These are phyloP conservation scores for Excoecaria agallocha DNA, from an alignment of 345 rosid genomes.

Conservation along the genomic window DNA sequence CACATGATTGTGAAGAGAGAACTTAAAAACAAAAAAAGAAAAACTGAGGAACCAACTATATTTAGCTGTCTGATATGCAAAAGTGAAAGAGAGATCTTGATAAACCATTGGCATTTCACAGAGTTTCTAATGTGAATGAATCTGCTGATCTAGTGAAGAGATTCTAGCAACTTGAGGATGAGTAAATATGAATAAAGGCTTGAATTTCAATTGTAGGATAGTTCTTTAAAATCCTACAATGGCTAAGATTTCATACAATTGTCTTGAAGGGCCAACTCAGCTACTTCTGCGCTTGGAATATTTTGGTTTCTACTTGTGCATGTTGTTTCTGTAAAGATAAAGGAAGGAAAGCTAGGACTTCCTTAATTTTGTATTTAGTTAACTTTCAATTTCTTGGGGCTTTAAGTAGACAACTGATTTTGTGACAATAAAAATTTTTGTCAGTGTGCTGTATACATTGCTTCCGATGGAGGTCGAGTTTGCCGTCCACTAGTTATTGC, in stretches of 20 bases:
- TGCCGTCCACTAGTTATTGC: slow-evolving; percentile 98
- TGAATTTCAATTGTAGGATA: neutral
- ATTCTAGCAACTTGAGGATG: neutral
- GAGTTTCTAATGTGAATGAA: neutral
- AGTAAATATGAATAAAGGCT: neutral
- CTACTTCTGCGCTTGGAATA: neutral
- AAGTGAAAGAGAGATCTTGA: neutral
- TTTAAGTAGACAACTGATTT: neutral
- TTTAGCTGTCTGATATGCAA: neutral
- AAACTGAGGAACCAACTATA: neutral
- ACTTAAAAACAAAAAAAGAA: too few relatives aligned
- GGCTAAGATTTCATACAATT: neutral
- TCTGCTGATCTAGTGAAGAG: neutral
- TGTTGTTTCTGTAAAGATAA: neutral
- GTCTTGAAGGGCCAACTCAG: neutral
- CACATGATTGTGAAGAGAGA: neutral
- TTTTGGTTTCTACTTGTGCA: neutral
- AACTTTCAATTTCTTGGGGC: neutral
- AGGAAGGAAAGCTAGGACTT: neutral
- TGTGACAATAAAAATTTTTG: slow-evolving; percentile 11
- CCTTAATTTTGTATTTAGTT: slow-evolving; percentile 1
- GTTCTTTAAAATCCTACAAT: neutral
- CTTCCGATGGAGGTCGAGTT: slow-evolving; percentile 99
- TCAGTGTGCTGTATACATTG: slow-evolving; percentile 84
- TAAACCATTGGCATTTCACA: too few relatives aligned